These are phyloP conservation scores for Microthyrium microscopicum DNA, from an alignment of 2,329 filamentous ascomycete genomes.

Conservation along the genomic window DNA sequence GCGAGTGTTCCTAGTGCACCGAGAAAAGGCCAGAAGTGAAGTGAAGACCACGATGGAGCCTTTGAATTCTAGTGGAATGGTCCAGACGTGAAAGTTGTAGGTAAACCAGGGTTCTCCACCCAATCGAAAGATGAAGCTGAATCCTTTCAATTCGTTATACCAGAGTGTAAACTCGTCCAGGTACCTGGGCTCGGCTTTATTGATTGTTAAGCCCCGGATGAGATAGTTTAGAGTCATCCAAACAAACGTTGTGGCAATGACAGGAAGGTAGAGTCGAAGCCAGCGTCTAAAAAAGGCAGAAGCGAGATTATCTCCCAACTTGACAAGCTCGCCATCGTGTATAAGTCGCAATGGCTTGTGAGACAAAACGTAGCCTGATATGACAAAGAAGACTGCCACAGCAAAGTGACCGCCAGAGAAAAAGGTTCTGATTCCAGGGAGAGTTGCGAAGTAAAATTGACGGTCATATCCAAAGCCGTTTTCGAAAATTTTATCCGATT, in stretches of 20 bases:
- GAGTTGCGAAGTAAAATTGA: too few species aligned
- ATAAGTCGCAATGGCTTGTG: conserved; percentile 28
- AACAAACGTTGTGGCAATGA: conserved; percentile 38
- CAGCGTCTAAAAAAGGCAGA: conserved; percentile 35
- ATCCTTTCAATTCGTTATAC: too few species aligned
- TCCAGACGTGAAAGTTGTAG: conserved; percentile 46
- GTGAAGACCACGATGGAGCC: conserved; percentile 50
- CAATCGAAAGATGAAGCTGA: too few species aligned
- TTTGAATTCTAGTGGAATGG: conserved; percentile 45
- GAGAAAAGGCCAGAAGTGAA: conserved; percentile 37
- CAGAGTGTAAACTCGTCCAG: too few species aligned
- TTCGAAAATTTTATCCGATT: conserved; percentile 35
- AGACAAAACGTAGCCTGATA: conserved; percentile 36
- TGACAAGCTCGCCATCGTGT: conserved; percentile 23
- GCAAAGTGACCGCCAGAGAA: conserved; percentile 47
- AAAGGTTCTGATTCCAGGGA: conserved; percentile 39
- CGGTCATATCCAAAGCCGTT: too few species aligned
- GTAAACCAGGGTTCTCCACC: conserved; percentile 38
- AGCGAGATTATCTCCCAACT: conserved; percentile 26
- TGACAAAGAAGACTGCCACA: conserved; percentile 35
- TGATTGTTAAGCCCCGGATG: too few species aligned
- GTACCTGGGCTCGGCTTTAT: too few species aligned
- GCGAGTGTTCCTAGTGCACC: conserved; percentile 34
- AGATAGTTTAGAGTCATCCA: conserved; percentile 49
- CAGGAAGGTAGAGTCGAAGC: conserved; percentile 32